phyloP scores from a whole-genome alignment of 257 asterid species.

The Fraxinus cuspidata region DNA sequence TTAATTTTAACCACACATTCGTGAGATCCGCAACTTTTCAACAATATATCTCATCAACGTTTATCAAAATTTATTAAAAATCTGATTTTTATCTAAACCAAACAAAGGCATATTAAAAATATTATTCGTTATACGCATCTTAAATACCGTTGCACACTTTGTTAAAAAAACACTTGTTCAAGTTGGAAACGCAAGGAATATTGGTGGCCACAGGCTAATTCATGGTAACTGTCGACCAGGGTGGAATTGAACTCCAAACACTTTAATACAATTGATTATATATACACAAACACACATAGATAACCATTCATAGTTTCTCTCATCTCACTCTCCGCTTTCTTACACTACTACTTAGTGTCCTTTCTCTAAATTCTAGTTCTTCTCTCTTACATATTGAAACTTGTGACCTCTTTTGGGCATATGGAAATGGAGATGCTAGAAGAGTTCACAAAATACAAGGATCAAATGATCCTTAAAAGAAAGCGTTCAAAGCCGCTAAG shows the following conservation, averaged over 20 bases:
- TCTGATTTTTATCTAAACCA: too few relatives aligned
- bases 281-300: not conserved
- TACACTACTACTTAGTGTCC: constrained; percentile 39
- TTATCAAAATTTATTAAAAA: too few relatives aligned
- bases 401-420: not conserved
- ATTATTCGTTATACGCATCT: not conserved
- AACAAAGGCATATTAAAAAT: not conserved
- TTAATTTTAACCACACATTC: not conserved
- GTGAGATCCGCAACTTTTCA: too few relatives aligned
- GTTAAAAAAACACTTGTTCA: constrained; percentile 9
- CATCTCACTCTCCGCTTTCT: constrained; percentile 42
- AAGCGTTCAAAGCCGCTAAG: constrained; percentile 65
- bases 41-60: too few relatives aligned
- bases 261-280: constrained; percentile 39
- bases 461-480: constrained; percentile 53
- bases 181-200: constrained; percentile 45
- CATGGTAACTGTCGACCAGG: constrained; percentile 40
- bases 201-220: constrained; percentile 52
- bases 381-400: not conserved
- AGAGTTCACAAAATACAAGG: constrained; percentile 45
- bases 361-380: not conserved
- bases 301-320: constrained; percentile 40
- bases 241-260: constrained; percentile 27
- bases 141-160: not conserved
- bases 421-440: constrained; percentile 45